Evolutionary conservation across 2,329 filamentous ascomycete genomes (phyloP).

Genomic region (Colletotrichum orchidophilum): DNA sequence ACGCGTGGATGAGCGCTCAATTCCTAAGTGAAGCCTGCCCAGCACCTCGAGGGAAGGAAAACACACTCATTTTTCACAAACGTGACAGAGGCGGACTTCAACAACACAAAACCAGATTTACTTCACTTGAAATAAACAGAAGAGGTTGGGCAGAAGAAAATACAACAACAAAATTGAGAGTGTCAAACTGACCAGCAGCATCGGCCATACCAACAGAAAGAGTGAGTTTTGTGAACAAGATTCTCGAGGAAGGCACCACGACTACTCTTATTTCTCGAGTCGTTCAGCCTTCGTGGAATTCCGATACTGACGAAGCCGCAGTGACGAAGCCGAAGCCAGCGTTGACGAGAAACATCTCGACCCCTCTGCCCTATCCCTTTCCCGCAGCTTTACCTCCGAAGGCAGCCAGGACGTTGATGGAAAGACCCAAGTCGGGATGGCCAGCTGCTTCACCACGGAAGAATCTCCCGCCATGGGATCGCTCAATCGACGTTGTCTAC

Average conservation of each 20-base stretch:
- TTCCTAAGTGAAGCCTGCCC: neutral
- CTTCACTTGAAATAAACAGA: neutral
- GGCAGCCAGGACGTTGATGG: slow-evolving; percentile 19
- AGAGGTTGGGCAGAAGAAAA: neutral
- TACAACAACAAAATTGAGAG: neutral
- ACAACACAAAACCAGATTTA: neutral
- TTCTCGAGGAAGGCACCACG: neutral
- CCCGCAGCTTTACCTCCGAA: slow-evolving; percentile 38
- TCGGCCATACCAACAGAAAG: neutral
- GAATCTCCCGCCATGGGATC: slow-evolving; percentile 45
- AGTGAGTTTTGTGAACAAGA: neutral
- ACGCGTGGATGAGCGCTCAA: neutral
- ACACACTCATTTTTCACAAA: neutral
- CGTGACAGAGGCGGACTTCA: neutral
- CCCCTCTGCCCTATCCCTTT: slow-evolving; percentile 44
- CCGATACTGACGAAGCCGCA: neutral
- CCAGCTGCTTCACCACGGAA: slow-evolving; percentile 37
- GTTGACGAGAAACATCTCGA: slow-evolving; percentile 51
- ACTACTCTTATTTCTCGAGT: neutral
- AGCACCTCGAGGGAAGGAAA: neutral
- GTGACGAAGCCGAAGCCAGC: neutral
- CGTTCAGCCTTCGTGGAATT: neutral
- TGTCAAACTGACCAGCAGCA: neutral
- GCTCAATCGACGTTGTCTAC: slow-evolving; percentile 47
- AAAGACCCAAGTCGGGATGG: slow-evolving; percentile 38